A percentile compares a stretch with the other conserved stretches of the same genome.
These are phyloP conservation scores for Vaccinium myrtillus DNA, from an alignment of 148 eudicot genomes.

Conservation along the genomic window DNA sequence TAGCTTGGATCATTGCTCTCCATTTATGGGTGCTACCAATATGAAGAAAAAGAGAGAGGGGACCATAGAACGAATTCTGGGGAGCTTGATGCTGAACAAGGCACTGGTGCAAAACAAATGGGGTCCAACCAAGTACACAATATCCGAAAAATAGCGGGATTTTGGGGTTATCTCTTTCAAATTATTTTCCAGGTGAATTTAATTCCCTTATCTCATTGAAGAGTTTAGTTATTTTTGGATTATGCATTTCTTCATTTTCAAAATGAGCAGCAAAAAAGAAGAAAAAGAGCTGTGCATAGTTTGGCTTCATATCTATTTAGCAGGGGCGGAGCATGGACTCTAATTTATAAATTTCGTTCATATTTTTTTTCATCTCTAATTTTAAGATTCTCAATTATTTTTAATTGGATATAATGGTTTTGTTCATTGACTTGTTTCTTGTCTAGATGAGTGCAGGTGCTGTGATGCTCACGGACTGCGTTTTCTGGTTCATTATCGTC, in stretches of 20 bases:
- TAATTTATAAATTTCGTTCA: too few relatives aligned
- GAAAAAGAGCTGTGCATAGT: background rate
- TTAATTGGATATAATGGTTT: background rate
- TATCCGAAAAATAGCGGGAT: conserved; percentile 54
- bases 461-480: conserved; percentile 78
- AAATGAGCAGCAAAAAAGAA: too few relatives aligned
- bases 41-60: conserved; percentile 45
- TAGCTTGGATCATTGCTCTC: conserved; percentile 81
- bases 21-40: conserved; percentile 64
- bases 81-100: conserved; percentile 51
- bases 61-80: conserved; percentile 32
- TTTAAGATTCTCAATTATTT: background rate
- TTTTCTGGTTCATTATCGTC: conserved; percentile 77
- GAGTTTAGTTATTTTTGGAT: too few relatives aligned
- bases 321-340: too few relatives aligned
- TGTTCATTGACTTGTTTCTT: background rate
- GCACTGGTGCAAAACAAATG: conserved; percentile 27
- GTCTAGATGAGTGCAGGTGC: conserved; percentile 92
- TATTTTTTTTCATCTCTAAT: background rate
- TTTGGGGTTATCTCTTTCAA: conserved; percentile 72
- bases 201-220: background rate
- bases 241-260: background rate
- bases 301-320: background rate
- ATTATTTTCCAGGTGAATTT: conserved; percentile 67
- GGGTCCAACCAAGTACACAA: conserved; percentile 24